Conservation (phyloP, 257 asterid genomes). For the Nicotiana noctiflora region DNA sequence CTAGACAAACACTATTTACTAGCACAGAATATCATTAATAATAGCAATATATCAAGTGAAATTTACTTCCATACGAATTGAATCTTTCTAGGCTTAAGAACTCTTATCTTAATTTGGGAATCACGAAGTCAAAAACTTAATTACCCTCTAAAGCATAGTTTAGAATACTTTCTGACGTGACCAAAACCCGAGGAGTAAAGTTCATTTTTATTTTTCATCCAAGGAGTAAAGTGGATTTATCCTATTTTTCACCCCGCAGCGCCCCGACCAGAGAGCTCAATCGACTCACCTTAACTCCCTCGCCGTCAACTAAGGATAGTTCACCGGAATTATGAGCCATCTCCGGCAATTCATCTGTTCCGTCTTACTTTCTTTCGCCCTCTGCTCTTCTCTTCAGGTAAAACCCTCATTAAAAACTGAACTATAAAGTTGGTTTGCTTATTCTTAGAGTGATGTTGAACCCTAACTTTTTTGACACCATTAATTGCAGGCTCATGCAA, state of each 20-base stretch:
- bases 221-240: neutral
- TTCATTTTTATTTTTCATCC: neutral
- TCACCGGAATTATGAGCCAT: neutral
- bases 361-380: slow-evolving; percentile 24
- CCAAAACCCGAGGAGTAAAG: neutral
- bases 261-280: neutral
- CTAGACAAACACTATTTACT: too few relatives aligned
- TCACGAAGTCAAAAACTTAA: too few relatives aligned
- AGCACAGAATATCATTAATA: too few relatives aligned
- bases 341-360: slow-evolving; percentile 11
- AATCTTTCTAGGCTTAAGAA: too few relatives aligned
- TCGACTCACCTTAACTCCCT: neutral
- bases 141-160: too few relatives aligned
- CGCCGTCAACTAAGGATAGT: neutral
- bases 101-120: too few relatives aligned
- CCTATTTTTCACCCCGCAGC: neutral
- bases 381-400: slow-evolving; percentile 40
- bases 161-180: too few relatives aligned
- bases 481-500: slow-evolving; percentile 23
- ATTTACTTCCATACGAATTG: too few relatives aligned
- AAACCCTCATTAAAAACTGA: neutral
- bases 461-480: neutral
- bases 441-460: neutral
- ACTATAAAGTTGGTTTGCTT: neutral
- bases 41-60: too few relatives aligned